phyloP scores from a whole-genome alignment of 164 flowering plant genomes.

The Nelumbo lutea region DNA sequence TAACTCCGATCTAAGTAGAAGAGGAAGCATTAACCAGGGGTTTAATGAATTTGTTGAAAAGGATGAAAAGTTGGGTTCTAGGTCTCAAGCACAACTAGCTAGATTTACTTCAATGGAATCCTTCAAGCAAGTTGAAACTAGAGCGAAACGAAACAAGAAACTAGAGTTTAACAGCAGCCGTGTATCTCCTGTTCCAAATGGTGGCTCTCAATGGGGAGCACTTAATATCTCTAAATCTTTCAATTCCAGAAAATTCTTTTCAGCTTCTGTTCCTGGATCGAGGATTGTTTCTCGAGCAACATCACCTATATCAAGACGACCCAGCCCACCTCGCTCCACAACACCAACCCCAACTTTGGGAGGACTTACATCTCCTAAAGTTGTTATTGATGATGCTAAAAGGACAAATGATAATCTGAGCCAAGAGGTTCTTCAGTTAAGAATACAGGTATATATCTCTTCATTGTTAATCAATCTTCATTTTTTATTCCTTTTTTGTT shows the following conservation, averaged over 20 bases:
- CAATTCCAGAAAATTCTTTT: constrained; percentile 92
- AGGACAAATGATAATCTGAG: constrained; percentile 64
- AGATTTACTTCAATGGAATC: constrained; percentile 82
- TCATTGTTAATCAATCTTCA: not conserved
- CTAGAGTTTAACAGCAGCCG: constrained; percentile 86
- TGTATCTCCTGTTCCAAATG: constrained; percentile 86
- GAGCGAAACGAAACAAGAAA: constrained; percentile 79
- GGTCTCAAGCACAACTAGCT: constrained; percentile 59
- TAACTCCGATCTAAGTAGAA: constrained; percentile 59
- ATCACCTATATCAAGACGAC: constrained; percentile 90
- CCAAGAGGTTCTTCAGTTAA: constrained; percentile 76
- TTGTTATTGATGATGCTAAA: constrained; percentile 67
- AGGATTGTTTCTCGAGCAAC: constrained; percentile 97
- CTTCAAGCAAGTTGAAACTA: constrained; percentile 54
- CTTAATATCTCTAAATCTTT: constrained; percentile 75
- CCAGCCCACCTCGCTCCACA: constrained; percentile 97
- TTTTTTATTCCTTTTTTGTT: not conserved
- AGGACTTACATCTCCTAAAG: constrained; percentile 79
- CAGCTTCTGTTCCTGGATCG: constrained; percentile 99
- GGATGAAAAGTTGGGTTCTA: constrained; percentile 68
- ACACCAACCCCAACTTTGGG: constrained; percentile 93
- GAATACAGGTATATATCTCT: constrained; percentile 57
- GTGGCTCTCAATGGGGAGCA: constrained; percentile 84
- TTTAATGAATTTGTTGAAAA: constrained; percentile 51
- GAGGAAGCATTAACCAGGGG: constrained; percentile 60